Percentiles rank a stretch among this genome's conserved stretches.
Evolutionary conservation across 73 alveolate genomes (phyloP).

Genomic region (Paramecium caudatum): DNA sequence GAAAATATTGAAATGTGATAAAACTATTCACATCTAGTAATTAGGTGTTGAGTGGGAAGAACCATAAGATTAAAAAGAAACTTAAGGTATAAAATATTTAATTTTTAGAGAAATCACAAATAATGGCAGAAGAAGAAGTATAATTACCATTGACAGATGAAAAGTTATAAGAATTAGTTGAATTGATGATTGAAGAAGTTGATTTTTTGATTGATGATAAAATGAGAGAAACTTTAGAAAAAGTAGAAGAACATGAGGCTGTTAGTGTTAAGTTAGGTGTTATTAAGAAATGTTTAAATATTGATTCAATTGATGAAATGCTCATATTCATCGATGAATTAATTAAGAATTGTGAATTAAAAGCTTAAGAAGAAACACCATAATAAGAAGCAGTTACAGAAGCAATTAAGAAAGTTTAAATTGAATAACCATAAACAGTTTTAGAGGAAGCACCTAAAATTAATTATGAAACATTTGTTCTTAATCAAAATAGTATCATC

Average conservation of each 20-base stretch:
- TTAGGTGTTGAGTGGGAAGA: slow-evolving; percentile 90
- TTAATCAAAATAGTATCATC: slow-evolving; percentile 84
- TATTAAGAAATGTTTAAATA: slow-evolving; percentile 86
- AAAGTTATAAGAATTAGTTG: slow-evolving; percentile 85
- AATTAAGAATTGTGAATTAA: slow-evolving; percentile 69
- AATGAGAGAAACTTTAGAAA: slow-evolving; percentile 79
- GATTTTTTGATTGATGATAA: slow-evolving; percentile 90
- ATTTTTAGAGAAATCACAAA: slow-evolving; percentile 57
- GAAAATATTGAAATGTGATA: slow-evolving; percentile 88
- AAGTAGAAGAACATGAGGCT: slow-evolving; percentile 78
- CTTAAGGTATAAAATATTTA: slow-evolving; percentile 51
- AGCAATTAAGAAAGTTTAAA: slow-evolving; percentile 39
- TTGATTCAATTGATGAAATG: slow-evolving; percentile 89
- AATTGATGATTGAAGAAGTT: slow-evolving; percentile 83
- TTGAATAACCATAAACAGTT: slow-evolving; percentile 12
- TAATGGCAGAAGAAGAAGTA: slow-evolving; percentile 70
- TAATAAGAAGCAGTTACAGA: slow-evolving; percentile 34
- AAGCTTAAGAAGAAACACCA: slow-evolving; percentile 50
- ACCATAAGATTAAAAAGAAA: slow-evolving; percentile 55
- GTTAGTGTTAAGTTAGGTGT: slow-evolving; percentile 83
- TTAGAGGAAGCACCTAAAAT: slow-evolving; percentile 62
- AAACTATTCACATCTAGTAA: slow-evolving; percentile 89
- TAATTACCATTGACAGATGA: slow-evolving; percentile 56
- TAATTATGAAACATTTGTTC: slow-evolving; percentile 80
- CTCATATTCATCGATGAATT: slow-evolving; percentile 80